These are phyloP conservation scores for Aspergillus fructus DNA, from an alignment of 2,329 filamentous ascomycete genomes.

Conservation along the genomic window DNA sequence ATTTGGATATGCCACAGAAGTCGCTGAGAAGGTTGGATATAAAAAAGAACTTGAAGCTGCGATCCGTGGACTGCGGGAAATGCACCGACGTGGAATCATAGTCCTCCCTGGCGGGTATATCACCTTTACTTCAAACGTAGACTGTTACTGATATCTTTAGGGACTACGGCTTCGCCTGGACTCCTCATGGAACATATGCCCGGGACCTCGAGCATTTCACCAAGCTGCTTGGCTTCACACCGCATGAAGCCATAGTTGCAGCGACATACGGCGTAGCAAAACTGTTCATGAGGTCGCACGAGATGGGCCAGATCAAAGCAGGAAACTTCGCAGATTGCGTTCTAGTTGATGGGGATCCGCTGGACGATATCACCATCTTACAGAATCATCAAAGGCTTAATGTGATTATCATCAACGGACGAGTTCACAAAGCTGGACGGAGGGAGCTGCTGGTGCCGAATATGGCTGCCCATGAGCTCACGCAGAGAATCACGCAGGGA, in stretches of 20 bases:
- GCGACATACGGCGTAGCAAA: conserved; percentile 44
- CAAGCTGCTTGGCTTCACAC: conserved; percentile 46
- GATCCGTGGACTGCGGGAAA: conserved; percentile 42
- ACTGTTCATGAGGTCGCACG: conserved; percentile 39
- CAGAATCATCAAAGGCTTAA: conserved; percentile 47
- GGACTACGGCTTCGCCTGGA: conserved; percentile 52
- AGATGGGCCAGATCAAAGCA: conserved; percentile 42
- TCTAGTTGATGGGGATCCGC: conserved; percentile 48
- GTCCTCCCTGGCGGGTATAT: conserved; percentile 43
- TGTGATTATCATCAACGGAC: conserved; percentile 50
- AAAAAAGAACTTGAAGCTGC: conserved; percentile 44
- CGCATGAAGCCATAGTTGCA: conserved; percentile 46
- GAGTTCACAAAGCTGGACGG: conserved; percentile 41
- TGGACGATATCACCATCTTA: conserved; percentile 43
- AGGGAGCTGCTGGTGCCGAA: background rate
- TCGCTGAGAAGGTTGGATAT: conserved; percentile 48
- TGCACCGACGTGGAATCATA: conserved; percentile 43
- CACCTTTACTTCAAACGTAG: background rate
- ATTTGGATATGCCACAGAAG: conserved; percentile 44
- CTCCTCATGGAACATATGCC: conserved; percentile 50
- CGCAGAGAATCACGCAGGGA: background rate
- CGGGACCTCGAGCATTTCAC: conserved; percentile 49
- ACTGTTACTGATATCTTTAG: background rate
- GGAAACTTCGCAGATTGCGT: conserved; percentile 48
- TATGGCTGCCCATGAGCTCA: background rate